These are phyloP conservation scores for Fraxinus americana DNA, from an alignment of 257 asterid genomes.

Conservation along the genomic window DNA sequence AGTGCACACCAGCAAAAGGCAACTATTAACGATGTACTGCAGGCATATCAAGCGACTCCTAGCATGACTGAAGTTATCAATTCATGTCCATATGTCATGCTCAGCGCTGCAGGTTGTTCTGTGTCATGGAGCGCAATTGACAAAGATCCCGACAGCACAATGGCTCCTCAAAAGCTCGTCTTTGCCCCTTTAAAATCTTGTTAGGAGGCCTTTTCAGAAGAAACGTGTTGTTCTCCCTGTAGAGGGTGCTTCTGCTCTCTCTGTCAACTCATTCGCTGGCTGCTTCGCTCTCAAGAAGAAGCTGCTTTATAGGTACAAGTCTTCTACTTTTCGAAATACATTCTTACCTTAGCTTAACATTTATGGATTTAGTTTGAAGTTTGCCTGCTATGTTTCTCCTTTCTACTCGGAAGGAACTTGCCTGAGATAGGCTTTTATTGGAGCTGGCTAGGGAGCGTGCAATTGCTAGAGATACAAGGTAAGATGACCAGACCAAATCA, in stretches of 20 bases:
- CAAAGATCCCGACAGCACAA: constrained; percentile 37
- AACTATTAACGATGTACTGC: no score
- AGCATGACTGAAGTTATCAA: no score
- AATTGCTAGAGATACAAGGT: constrained; percentile 40
- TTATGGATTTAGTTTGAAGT: not conserved
- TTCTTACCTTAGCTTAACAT: not conserved
- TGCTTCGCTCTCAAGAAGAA: constrained; percentile 74
- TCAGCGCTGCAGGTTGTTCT: constrained; percentile 30
- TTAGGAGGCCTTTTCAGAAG: constrained; percentile 70
- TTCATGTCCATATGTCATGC: no score
- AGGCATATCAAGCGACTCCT: no score
- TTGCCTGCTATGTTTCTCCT: not conserved
- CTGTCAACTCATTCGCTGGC: constrained; percentile 69
- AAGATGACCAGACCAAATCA: constrained; percentile 59
- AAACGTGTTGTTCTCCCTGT: constrained; percentile 49
- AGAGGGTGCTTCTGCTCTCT: no score
- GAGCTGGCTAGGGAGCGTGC: constrained; percentile 80
- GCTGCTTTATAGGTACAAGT: constrained; percentile 71
- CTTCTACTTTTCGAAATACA: not conserved
- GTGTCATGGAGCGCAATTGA: constrained; percentile 60
- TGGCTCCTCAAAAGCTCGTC: constrained; percentile 46
- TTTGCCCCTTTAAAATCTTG: constrained; percentile 65
- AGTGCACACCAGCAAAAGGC: no score
- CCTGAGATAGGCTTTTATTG: constrained; percentile 72
- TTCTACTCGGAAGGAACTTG: constrained; percentile 57